Evolutionary conservation across 179 eudicot genomes (phyloP).

Genomic region (Heliamphora pulchella): DNA sequence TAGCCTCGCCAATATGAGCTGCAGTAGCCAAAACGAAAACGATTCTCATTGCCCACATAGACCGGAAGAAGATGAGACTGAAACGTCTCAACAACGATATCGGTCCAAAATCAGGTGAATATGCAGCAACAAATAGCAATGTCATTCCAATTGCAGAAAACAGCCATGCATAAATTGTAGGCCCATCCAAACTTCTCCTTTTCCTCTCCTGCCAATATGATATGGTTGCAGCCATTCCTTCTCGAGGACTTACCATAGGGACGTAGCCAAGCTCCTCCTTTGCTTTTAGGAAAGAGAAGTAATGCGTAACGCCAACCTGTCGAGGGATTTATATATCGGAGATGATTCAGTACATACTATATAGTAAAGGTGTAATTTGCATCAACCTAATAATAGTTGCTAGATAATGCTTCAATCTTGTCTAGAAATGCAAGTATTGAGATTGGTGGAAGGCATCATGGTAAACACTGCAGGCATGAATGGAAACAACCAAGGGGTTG

Average conservation of each 20-base stretch:
- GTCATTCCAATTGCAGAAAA: constrained; percentile 54
- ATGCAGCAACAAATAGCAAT: constrained; percentile 47
- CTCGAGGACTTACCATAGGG: constrained; percentile 65
- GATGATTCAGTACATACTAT: neutral
- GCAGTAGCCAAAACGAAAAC: constrained; percentile 29
- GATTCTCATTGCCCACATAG: constrained; percentile 33
- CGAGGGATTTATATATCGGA: constrained; percentile 6
- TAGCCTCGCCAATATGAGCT: constrained; percentile 54
- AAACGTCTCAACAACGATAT: constrained; percentile 41
- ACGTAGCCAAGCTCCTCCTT: constrained; percentile 71
- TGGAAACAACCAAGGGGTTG: neutral
- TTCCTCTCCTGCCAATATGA: constrained; percentile 68
- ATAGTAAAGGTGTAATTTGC: neutral
- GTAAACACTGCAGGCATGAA: neutral
- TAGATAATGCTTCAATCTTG: neutral
- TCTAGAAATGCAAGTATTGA: neutral
- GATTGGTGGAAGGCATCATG: neutral
- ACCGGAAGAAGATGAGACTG: constrained; percentile 42
- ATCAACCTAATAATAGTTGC: neutral
- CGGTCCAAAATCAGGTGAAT: constrained; percentile 55
- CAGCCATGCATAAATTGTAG: constrained; percentile 62
- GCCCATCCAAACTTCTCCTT: constrained; percentile 64
- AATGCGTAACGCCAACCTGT: constrained; percentile 88
- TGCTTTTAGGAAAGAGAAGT: constrained; percentile 74
- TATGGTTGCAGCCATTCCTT: constrained; percentile 78